Percentiles rank a stretch among this genome's conserved stretches.
Conservation (phyloP, 208 protist genomes). For the Acanthamoeba lenticulata region DNA sequence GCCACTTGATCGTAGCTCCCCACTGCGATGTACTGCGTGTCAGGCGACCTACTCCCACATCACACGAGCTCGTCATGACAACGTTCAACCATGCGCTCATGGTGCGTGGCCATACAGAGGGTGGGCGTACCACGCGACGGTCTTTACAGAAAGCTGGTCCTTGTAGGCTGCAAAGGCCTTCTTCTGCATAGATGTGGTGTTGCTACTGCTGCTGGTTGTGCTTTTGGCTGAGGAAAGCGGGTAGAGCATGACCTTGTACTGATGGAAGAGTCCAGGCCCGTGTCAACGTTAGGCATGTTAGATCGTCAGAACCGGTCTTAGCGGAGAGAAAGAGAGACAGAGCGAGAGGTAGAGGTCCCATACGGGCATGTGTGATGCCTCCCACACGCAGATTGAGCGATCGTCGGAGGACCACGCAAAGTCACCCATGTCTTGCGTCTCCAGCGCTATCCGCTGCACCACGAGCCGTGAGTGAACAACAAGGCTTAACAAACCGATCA, state of each 20-base stretch:
- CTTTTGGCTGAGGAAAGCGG: neutral
- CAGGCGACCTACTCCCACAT: neutral
- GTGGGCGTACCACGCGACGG: neutral
- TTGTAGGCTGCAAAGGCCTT: conserved; percentile 42
- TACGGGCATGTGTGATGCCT: conserved; percentile 2
- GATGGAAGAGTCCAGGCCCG: no score
- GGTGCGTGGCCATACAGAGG: neutral
- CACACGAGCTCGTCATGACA: no score
- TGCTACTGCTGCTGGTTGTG: neutral
- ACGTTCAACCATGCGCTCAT: no score
- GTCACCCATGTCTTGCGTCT: conserved; percentile 4
- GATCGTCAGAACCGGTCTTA: no score
- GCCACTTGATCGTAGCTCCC: conserved; percentile 55
- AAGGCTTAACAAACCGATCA: neutral
- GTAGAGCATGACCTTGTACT: conserved; percentile 56
- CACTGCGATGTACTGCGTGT: conserved; percentile 57
- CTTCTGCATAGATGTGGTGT: neutral
- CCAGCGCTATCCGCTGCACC: neutral
- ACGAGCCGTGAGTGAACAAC: neutral
- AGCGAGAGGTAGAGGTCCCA: neutral
- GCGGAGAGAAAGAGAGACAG: neutral
- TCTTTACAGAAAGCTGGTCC: conserved; percentile 10
- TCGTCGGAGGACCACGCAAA: conserved; percentile 31
- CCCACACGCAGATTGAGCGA: conserved; percentile 21
- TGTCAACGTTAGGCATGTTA: no score